A percentile compares a stretch with the other conserved stretches of the same genome.
Evolutionary conservation across 2,329 filamentous ascomycete genomes (phyloP).

Genomic region (Penicillium sp.): DNA sequence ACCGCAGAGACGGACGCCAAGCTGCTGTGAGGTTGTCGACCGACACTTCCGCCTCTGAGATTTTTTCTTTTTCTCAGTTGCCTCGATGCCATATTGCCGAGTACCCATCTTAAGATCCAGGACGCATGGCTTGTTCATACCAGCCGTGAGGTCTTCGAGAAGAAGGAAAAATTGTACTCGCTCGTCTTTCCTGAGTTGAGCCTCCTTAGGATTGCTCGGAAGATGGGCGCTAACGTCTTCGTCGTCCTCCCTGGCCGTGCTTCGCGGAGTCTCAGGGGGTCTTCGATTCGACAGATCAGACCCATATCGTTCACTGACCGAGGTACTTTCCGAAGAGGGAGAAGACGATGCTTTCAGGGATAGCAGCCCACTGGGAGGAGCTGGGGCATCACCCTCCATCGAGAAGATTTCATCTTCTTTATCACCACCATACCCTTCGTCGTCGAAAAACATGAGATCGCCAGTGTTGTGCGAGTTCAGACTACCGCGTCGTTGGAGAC

Average conservation of each 20-base stretch:
- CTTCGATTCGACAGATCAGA: conserved; percentile 1
- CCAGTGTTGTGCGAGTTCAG: conserved; percentile 69
- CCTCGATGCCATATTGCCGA: conserved; percentile 92
- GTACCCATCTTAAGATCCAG: conserved; percentile 99
- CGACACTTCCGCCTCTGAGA: conserved; percentile 93
- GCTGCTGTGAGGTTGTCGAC: conserved; percentile 83
- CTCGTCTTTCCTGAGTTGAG: conserved; percentile 55
- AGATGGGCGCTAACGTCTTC: conserved; percentile 34
- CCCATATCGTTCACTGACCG: neutral
- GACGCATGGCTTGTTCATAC: conserved; percentile 95
- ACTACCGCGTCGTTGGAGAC: conserved; percentile 73
- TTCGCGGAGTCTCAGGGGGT: conserved; percentile 5
- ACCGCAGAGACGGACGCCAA: conserved; percentile 91
- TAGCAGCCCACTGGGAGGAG: conserved; percentile 8
- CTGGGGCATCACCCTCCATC: conserved; percentile 61
- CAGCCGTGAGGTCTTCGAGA: conserved; percentile 90
- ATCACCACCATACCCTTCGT: conserved; percentile 82
- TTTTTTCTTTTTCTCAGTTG: conserved; percentile 84
- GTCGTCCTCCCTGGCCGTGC: conserved; percentile 21
- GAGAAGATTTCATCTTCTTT: conserved; percentile 70
- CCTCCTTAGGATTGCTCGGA: conserved; percentile 76
- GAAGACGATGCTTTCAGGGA: conserved; percentile 17
- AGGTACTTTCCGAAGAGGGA: conserved; percentile 11
- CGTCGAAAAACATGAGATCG: conserved; percentile 87
- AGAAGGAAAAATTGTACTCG: conserved; percentile 91